These are phyloP conservation scores for Eucalyptus pauciflora DNA, from an alignment of 345 rosid genomes.

Conservation along the genomic window DNA sequence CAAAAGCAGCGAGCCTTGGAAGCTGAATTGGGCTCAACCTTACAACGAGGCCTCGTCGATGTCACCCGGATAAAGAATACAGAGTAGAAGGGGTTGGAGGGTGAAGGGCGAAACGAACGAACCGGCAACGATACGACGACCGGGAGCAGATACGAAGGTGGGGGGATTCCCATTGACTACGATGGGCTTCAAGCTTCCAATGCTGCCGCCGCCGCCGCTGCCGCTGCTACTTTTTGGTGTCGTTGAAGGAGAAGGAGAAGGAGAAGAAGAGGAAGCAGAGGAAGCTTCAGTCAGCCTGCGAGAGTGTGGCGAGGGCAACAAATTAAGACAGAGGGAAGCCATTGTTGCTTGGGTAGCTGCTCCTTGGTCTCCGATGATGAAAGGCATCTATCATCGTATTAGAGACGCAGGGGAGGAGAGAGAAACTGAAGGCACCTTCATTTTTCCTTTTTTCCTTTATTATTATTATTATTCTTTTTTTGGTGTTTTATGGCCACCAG, in stretches of 20 bases:
- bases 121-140: slow-evolving; percentile 89
- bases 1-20: not conserved
- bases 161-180: slow-evolving; percentile 69
- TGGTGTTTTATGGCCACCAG: not conserved
- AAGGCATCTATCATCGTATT: not conserved
- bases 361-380: not conserved
- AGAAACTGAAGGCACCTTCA: not conserved
- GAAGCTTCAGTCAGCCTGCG: slow-evolving; percentile 26
- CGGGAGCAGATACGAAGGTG: slow-evolving; percentile 85
- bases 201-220: not conserved
- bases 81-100: not conserved
- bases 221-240: not conserved
- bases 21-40: not conserved
- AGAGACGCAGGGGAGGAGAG: not conserved
- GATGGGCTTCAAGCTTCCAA: slow-evolving; percentile 41
- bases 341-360: not conserved
- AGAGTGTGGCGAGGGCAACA: slow-evolving; percentile 32
- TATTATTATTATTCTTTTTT: fast-evolving
- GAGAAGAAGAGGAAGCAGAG: not conserved
- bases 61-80: not conserved
- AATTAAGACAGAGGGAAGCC: slow-evolving; percentile 61
- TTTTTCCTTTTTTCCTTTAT: not conserved
- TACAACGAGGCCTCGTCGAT: not conserved
- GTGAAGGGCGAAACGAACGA: not conserved
- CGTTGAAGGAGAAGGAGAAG: not conserved